A percentile compares a stretch with the other conserved stretches of the same genome.
These are phyloP conservation scores for Marasmius fiardii DNA, from an alignment of 1,284 basidiomycete genomes.

Conservation along the genomic window DNA sequence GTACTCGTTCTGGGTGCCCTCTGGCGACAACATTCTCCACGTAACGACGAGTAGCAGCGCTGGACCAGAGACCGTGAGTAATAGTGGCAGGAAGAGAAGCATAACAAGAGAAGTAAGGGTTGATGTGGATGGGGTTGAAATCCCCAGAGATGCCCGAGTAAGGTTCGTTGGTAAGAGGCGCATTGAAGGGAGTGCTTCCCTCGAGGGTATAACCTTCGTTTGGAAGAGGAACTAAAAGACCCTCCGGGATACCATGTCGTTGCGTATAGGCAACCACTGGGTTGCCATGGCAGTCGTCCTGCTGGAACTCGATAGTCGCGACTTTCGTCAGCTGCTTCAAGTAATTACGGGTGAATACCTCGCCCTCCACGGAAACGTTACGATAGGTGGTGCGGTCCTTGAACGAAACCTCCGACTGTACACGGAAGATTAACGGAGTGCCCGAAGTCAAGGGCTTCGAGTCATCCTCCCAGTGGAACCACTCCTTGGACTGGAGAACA, in stretches of 20 bases:
- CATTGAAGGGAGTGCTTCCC: slow-evolving; percentile 60
- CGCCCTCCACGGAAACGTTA: slow-evolving; percentile 80
- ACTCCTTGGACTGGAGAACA: slow-evolving; percentile 93
- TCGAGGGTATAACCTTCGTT: slow-evolving; percentile 84
- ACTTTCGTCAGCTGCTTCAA: slow-evolving; percentile 87
- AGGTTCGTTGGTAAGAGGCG: slow-evolving; percentile 89
- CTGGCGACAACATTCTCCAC: slow-evolving; percentile 94
- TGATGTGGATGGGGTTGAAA: slow-evolving; percentile 97
- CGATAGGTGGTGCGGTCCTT: slow-evolving; percentile 89
- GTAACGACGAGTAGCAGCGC: slow-evolving; percentile 90
- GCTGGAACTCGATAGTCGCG: slow-evolving; percentile 82
- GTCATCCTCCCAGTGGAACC: slow-evolving; percentile 95
- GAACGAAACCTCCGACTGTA: slow-evolving; percentile 84
- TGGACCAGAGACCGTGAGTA: slow-evolving; percentile 97
- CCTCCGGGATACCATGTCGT: slow-evolving; percentile 82
- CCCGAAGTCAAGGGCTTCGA: slow-evolving; percentile 76
- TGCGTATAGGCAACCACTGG: slow-evolving; percentile 92
- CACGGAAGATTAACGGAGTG: slow-evolving; percentile 85
- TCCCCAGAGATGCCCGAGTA: slow-evolving; percentile 97
- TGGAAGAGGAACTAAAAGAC: slow-evolving; percentile 74
- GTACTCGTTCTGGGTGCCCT: slow-evolving; percentile 88
- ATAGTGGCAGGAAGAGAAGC: slow-evolving; percentile 95
- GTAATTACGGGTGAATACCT: slow-evolving; percentile 82
- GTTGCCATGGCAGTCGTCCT: slow-evolving; percentile 88
- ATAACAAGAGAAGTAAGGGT: slow-evolving; percentile 96